Conservation (phyloP, 108 stramenopile species). For the Pseudonitzschia multistriata region DNA sequence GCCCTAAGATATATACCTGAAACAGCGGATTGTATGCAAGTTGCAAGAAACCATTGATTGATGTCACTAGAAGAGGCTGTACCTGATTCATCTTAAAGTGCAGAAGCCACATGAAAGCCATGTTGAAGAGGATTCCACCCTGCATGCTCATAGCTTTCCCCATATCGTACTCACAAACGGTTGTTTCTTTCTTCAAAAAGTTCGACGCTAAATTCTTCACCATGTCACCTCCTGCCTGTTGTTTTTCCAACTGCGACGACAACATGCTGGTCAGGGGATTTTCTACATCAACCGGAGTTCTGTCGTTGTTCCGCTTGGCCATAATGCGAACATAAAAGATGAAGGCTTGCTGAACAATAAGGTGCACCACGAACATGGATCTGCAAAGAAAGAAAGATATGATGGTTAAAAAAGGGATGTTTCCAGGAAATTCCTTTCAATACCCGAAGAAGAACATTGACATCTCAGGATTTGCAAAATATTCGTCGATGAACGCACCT, state of each 20-base stretch:
- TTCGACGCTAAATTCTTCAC: slow-evolving; percentile 71
- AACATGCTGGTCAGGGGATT: slow-evolving; percentile 47
- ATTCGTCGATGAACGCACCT: slow-evolving; percentile 27
- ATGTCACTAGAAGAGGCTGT: slow-evolving; percentile 75
- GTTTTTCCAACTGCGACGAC: slow-evolving; percentile 29
- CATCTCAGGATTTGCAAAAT: background rate
- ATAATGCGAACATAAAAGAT: slow-evolving; percentile 62
- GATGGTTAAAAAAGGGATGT: no score
- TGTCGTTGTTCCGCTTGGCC: slow-evolving; percentile 61
- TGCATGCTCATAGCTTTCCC: slow-evolving; percentile 67
- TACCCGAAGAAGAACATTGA: background rate
- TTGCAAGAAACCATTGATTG: slow-evolving; percentile 63
- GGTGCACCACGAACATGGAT: background rate
- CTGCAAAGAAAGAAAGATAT: background rate
- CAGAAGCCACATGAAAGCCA: slow-evolving; percentile 74
- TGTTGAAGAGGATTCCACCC: slow-evolving; percentile 58
- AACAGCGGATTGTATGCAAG: slow-evolving; percentile 80
- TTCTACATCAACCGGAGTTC: slow-evolving; percentile 50
- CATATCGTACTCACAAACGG: slow-evolving; percentile 76
- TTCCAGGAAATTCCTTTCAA: no score
- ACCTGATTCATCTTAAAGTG: slow-evolving; percentile 83
- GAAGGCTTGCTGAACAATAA: slow-evolving; percentile 49
- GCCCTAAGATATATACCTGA: slow-evolving; percentile 77
- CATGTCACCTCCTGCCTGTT: slow-evolving; percentile 29
- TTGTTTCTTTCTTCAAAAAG: slow-evolving; percentile 62